Evolutionary conservation across 495 filamentous ascomycete species (phyloP), one percentile per base, ranked within the genome.

Genomic region (Xylaria acuta): DNA sequence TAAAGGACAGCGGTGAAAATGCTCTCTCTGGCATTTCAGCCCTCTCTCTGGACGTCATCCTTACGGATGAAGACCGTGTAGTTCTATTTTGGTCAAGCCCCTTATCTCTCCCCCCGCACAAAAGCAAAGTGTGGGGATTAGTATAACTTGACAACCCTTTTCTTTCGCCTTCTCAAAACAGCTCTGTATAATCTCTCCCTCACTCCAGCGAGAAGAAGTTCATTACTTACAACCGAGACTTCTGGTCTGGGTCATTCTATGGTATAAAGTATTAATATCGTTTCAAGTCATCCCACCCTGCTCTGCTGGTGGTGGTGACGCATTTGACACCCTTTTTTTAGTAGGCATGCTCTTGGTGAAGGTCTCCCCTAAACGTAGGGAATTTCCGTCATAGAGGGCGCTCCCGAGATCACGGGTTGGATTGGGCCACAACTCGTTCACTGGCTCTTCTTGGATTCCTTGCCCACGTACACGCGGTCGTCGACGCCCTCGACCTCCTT

Each of bases 401-500:
- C 2, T 53, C 34, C 45, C 6, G 27, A 16, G 22, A 36, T 34
- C 45, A n/a, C n/a, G 30, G 1, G 20, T 58, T 32, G 14, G 14
- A 16, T 6, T 34, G 9, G 27, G 12, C 20, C 18, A 60, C 34
- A 1, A 12, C 58, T 60, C 58, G 18, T 38, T 68, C 79, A 84
- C 66, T 81, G 79, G 65, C 75, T 80, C 83, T 88, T 86, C 81
- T 89, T 89, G 16, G 81, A 80, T 9, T 82, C 80, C 38, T 85
- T 82, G 16, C 14, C 20, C 1, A 80, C 82, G 78, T 97, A 97
- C 27, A 80, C 85, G 75, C 94, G 86, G 75, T 97, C 94, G 81
- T 98, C 95, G 34, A 90, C 88, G 43, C 95, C 95, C 82, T 98
- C 95, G 2, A 97, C 93, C 73, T 91, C 89, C 80, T 91, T 87